Conservation (phyloP, 352 stramenopile species). For the Blastocystis sp. region DNA sequence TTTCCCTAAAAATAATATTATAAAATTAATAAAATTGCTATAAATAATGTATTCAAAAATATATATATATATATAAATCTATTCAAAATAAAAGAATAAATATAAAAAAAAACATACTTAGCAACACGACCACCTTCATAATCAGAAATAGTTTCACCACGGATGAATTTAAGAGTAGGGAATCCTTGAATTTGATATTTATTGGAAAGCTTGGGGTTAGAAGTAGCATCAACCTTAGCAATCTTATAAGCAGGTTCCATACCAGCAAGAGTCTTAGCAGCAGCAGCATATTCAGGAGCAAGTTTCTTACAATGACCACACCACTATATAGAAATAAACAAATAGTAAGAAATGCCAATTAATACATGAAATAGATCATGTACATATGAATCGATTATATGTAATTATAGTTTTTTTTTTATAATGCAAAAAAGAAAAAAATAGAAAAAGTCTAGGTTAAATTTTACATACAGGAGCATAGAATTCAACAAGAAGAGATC, state of each 20-base stretch:
- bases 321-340: constrained; percentile 44
- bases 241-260: constrained; percentile 45
- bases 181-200: constrained; percentile 62
- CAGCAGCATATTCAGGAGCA: constrained; percentile 61
- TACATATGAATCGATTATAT: not conserved
- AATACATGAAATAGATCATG: too few relatives aligned
- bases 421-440: too few relatives aligned
- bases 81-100: too few relatives aligned
- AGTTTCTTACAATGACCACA: constrained; percentile 69
- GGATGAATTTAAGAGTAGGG: constrained; percentile 74
- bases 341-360: too few relatives aligned
- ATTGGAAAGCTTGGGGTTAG: constrained; percentile 55
- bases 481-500: constrained; percentile 67
- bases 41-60: too few relatives aligned
- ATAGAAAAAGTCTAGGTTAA: not conserved
- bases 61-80: too few relatives aligned
- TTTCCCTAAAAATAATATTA: too few relatives aligned
- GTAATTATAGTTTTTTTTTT: not conserved
- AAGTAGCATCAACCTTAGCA: constrained; percentile 57
- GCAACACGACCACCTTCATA: constrained; percentile 63
- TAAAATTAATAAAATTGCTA: too few relatives aligned
- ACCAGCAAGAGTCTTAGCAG: constrained; percentile 57
- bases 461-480: constrained; percentile 50
- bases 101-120: too few relatives aligned
- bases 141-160: constrained; percentile 54